Percentiles rank a stretch among this genome's conserved stretches.
phyloP scores from a whole-genome alignment of 176 grass and related monocot species.

The Oryza glumipatula region DNA sequence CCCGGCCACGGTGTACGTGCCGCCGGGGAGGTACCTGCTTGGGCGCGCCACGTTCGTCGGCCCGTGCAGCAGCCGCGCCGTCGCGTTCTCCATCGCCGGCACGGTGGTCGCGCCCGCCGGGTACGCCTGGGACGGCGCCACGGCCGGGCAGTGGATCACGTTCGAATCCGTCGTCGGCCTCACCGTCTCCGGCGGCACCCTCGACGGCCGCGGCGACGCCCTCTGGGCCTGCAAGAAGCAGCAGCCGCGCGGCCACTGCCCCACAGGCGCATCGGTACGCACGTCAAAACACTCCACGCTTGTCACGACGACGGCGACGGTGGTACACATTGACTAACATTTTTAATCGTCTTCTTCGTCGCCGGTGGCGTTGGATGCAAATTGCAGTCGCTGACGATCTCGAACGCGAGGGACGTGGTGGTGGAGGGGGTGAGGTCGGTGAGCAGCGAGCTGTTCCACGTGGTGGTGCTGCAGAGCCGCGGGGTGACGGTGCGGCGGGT shows the following conservation, averaged over 20 bases:
- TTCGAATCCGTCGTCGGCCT: slow-evolving; percentile 74
- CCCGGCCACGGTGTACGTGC: slow-evolving; percentile 61
- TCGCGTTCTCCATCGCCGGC: slow-evolving; percentile 66
- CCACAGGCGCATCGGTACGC: slow-evolving; percentile 55
- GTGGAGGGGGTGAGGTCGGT: slow-evolving; percentile 66
- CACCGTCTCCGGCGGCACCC: slow-evolving; percentile 66
- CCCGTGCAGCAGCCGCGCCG: slow-evolving; percentile 56
- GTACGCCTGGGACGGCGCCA: slow-evolving; percentile 20
- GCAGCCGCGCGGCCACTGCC: slow-evolving; percentile 38
- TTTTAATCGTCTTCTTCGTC: neutral
- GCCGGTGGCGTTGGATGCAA: no score
- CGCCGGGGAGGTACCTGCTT: slow-evolving; percentile 61
- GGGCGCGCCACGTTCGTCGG: slow-evolving; percentile 57
- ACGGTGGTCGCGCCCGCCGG: slow-evolving; percentile 55
- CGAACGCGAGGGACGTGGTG: slow-evolving; percentile 65
- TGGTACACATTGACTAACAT: neutral
- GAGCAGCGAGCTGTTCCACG: slow-evolving; percentile 79
- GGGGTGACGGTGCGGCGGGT: slow-evolving; percentile 61
- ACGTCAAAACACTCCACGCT: neutral
- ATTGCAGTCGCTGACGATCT: slow-evolving; percentile 83
- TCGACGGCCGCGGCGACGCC: slow-evolving; percentile 67
- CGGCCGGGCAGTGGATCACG: slow-evolving; percentile 53
- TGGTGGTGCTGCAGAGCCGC: slow-evolving; percentile 63
- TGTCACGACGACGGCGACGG: neutral
- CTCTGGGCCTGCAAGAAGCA: slow-evolving; percentile 71